Percentiles rank a stretch among this genome's conserved stretches.
These are phyloP conservation scores for Ganoderma lingzhi DNA, from an alignment of 1,284 basidiomycete genomes.

Conservation along the genomic window DNA sequence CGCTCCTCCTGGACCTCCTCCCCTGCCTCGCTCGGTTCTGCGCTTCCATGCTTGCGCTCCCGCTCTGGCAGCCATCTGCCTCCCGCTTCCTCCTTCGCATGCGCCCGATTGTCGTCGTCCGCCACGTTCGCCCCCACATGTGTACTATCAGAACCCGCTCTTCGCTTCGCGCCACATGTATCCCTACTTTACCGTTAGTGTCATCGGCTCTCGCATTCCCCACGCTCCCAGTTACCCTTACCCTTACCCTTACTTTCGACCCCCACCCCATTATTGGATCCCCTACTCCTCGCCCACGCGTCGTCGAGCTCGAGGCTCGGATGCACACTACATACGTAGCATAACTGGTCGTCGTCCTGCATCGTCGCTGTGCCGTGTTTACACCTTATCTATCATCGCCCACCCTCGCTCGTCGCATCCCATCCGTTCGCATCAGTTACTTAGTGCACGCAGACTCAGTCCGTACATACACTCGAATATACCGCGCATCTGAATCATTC, in stretches of 20 bases:
- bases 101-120: background rate
- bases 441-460: background rate
- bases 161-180: conserved; percentile 25
- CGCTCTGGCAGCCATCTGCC: background rate
- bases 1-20: conserved; percentile 1
- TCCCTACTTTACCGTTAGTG: conserved; percentile 26
- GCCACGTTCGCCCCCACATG: conserved; percentile 8
- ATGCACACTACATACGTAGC: background rate
- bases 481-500: conserved; percentile 12
- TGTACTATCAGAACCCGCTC: conserved; percentile 12
- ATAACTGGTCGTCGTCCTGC: conserved; percentile 6
- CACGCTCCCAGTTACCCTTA: background rate
- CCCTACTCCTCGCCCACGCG: conserved; percentile 1
- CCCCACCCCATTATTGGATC: background rate
- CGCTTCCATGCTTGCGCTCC: conserved; percentile 7
- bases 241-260: background rate
- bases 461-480: conserved; percentile 7
- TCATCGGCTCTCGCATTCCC: background rate
- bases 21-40: background rate
- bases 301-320: conserved; percentile 12
- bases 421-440: conserved; percentile 5
- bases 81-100: conserved; percentile 1
- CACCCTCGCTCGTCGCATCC: background rate
- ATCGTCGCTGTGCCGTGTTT: conserved; percentile 9
- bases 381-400: conserved; percentile 19